phyloP scores from a whole-genome alignment of 2,329 filamentous ascomycete species.

The Piedraia hortae region DNA sequence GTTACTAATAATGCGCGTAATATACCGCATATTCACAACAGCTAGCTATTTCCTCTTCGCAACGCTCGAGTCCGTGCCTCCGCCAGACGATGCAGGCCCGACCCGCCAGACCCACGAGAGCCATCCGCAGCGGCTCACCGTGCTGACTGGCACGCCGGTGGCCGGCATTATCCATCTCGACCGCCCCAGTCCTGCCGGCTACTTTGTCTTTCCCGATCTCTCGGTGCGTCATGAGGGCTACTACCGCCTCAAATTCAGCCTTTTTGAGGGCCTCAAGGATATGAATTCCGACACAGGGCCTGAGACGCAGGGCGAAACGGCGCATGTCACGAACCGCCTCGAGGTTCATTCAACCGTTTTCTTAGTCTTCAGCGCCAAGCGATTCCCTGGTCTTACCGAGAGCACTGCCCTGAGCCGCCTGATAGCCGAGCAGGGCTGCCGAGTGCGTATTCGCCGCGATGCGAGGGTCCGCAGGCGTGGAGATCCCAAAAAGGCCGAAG shows the following conservation, averaged over 20 bases:
- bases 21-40: too few relatives aligned
- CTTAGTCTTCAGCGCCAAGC: slow-evolving; percentile 85
- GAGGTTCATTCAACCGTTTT: slow-evolving; percentile 76
- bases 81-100: slow-evolving; percentile 50
- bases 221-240: slow-evolving; percentile 87
- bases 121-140: slow-evolving; percentile 41
- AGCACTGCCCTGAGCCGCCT: slow-evolving; percentile 72
- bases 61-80: slow-evolving; percentile 62
- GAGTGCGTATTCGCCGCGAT: slow-evolving; percentile 82
- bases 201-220: slow-evolving; percentile 93
- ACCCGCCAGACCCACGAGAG: slow-evolving; percentile 41
- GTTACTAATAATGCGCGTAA: too few relatives aligned
- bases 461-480: slow-evolving; percentile 70
- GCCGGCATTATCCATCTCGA: slow-evolving; percentile 92
- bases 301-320: slow-evolving; percentile 17
- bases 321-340: slow-evolving; percentile 55
- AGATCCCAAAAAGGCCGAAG: slow-evolving; percentile 37
- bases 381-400: slow-evolving; percentile 79
- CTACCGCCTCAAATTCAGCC: slow-evolving; percentile 70
- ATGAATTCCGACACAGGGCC: slow-evolving; percentile 29
- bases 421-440: slow-evolving; percentile 87
- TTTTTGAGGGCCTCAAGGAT: slow-evolving; percentile 85
- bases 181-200: slow-evolving; percentile 50
- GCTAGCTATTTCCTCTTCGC: slow-evolving; percentile 95
- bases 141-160: slow-evolving; percentile 79